Evolutionary conservation across 768 basidiomycete genomes (phyloP).

Genomic region (Pholiota molesta): DNA sequence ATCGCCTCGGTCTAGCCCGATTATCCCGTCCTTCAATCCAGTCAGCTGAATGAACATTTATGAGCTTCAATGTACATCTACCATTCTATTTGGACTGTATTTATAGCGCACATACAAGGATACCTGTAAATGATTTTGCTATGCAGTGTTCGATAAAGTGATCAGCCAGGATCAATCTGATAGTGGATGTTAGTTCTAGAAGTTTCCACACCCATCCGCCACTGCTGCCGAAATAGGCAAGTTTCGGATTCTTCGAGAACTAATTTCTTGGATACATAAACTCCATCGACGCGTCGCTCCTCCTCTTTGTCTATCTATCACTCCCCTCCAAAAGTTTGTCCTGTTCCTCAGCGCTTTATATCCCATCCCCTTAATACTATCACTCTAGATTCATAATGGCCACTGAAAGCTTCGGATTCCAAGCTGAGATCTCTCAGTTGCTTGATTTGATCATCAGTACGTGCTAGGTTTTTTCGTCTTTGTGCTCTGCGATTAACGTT

Average conservation of each 20-base stretch:
- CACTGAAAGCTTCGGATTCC: conserved; percentile 91
- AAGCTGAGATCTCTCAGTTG: conserved; percentile 99
- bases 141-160: no score
- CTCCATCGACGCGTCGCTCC: conserved; percentile 21
- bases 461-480: conserved; percentile 30
- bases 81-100: background rate
- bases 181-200: conserved; percentile 38
- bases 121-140: background rate
- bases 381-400: conserved; percentile 52
- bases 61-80: background rate
- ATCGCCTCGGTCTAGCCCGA: conserved; percentile 48
- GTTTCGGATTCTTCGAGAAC: conserved; percentile 54
- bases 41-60: background rate
- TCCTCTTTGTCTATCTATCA: conserved; percentile 26
- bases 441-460: conserved; percentile 98
- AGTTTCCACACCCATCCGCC: conserved; percentile 38
- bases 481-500: conserved; percentile 8
- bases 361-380: conserved; percentile 9
- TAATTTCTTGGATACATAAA: conserved; percentile 43
- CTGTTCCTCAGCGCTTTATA: conserved; percentile 3
- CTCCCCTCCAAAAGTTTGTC: conserved; percentile 27
- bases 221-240: conserved; percentile 42
- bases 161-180: conserved; percentile 12
- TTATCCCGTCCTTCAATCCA: conserved; percentile 20
- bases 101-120: background rate